A percentile compares a stretch with the other conserved stretches of the same genome.
Conservation (phyloP, 495 filamentous ascomycete genomes). For the Glarea lozoyensis region DNA sequence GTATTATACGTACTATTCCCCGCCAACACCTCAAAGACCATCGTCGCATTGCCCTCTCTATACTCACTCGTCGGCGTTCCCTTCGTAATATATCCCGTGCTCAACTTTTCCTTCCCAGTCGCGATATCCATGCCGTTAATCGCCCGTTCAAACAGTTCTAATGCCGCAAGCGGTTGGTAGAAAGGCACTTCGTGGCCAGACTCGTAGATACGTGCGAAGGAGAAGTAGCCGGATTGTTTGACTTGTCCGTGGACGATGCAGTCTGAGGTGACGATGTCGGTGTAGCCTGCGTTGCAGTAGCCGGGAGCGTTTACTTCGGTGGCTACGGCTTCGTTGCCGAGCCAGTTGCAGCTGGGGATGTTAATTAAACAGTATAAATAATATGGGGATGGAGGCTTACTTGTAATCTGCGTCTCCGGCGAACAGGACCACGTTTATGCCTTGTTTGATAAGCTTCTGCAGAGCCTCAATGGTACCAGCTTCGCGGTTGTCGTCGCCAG, state of each 20-base stretch:
- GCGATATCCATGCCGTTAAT: slow-evolving; percentile 50
- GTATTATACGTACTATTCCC: slow-evolving; percentile 46
- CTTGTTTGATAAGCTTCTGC: slow-evolving; percentile 36
- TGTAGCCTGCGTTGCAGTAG: slow-evolving; percentile 41
- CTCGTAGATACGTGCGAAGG: slow-evolving; percentile 46
- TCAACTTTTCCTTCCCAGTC: slow-evolving; percentile 36
- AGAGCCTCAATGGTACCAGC: slow-evolving; percentile 40
- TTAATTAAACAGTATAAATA: slow-evolving; percentile 40
- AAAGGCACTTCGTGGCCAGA: slow-evolving; percentile 54
- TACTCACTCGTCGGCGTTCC: slow-evolving; percentile 43
- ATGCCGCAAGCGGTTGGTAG: slow-evolving; percentile 55
- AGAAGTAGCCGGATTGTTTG: slow-evolving; percentile 52
- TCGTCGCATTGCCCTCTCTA: slow-evolving; percentile 47
- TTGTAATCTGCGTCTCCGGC: slow-evolving; percentile 56
- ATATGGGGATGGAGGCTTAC: slow-evolving; percentile 1
- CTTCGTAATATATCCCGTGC: slow-evolving; percentile 32
- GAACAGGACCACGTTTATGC: slow-evolving; percentile 46
- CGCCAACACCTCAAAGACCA: slow-evolving; percentile 40
- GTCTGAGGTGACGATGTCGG: slow-evolving; percentile 46
- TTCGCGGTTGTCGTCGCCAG: slow-evolving; percentile 48
- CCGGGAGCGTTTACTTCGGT: slow-evolving; percentile 35
- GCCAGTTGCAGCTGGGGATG: slow-evolving; percentile 19
- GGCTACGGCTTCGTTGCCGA: slow-evolving; percentile 44
- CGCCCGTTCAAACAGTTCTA: slow-evolving; percentile 50
- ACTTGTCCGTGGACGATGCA: slow-evolving; percentile 52